These are phyloP conservation scores for Teratosphaeria epicoccoides DNA, from an alignment of 2,329 filamentous ascomycete genomes.

Conservation along the genomic window DNA sequence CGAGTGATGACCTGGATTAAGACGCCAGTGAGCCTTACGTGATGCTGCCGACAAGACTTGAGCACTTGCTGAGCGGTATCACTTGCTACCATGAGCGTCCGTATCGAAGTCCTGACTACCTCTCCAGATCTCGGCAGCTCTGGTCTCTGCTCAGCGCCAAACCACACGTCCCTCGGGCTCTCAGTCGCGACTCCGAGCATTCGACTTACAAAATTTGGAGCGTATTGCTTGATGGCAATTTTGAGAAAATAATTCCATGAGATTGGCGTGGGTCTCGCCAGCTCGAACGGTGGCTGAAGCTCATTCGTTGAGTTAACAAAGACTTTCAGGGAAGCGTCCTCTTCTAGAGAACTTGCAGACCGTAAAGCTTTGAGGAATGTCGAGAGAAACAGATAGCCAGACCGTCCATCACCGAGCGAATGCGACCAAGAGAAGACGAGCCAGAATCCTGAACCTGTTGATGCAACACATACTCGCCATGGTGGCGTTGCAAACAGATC, in stretches of 20 bases:
- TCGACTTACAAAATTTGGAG: constrained; percentile 27
- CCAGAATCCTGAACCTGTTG: constrained; percentile 8
- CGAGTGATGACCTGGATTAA: constrained; percentile 33
- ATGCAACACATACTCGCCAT: constrained; percentile 35
- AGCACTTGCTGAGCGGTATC: constrained; percentile 22
- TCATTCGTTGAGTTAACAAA: background rate
- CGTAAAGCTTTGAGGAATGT: constrained; percentile 27
- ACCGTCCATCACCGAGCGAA: constrained; percentile 34
- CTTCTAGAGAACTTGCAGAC: background rate
- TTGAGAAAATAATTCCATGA: constrained; percentile 36
- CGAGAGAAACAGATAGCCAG: constrained; percentile 34
- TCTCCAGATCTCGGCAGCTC: background rate
- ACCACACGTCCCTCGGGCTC: constrained; percentile 19
- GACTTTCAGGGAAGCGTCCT: background rate
- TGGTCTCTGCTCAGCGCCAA: constrained; percentile 10
- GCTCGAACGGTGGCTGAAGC: background rate
- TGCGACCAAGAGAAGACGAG: constrained; percentile 36
- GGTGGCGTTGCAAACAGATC: constrained; percentile 25
- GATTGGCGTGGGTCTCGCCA: constrained; percentile 22
- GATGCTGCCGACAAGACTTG: constrained; percentile 22
- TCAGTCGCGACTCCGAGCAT: constrained; percentile 26
- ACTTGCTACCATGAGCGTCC: constrained; percentile 24
- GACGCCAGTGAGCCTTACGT: constrained; percentile 33
- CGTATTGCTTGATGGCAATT: constrained; percentile 28
- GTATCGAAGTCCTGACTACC: constrained; percentile 22